These are phyloP conservation scores for Juglanconis juglandina DNA, from an alignment of 2,329 filamentous ascomycete species.

Conservation along the genomic window DNA sequence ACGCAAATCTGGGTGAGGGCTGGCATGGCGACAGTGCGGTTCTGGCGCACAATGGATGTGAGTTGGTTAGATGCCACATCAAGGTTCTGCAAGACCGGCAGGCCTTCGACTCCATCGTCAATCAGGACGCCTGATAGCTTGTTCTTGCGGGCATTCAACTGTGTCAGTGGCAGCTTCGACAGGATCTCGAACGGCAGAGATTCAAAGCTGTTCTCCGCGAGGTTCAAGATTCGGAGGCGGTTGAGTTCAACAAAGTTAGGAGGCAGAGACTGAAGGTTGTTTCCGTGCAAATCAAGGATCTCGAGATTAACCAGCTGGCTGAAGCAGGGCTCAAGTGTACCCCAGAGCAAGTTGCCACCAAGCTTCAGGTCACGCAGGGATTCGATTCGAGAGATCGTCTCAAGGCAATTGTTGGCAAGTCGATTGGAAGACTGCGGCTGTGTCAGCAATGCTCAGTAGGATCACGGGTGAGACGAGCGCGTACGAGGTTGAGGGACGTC, in stretches of 20 bases:
- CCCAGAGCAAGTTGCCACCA: constrained; percentile 71
- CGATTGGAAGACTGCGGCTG: constrained; percentile 69
- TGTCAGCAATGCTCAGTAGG: constrained; percentile 22
- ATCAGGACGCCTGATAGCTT: constrained; percentile 72
- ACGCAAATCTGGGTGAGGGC: constrained; percentile 70
- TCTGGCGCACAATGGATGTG: constrained; percentile 44
- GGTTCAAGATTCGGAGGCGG: constrained; percentile 70
- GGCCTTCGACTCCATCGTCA: constrained; percentile 51
- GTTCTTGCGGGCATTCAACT: constrained; percentile 75
- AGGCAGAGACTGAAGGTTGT: constrained; percentile 71
- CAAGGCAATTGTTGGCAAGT: constrained; percentile 67
- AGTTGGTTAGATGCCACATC: constrained; percentile 78
- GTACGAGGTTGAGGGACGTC: constrained; percentile 76
- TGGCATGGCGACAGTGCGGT: constrained; percentile 58
- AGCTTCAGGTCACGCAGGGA: constrained; percentile 77
- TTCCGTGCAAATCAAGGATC: constrained; percentile 75
- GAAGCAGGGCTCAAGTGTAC: constrained; percentile 62
- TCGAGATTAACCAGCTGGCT: constrained; percentile 67
- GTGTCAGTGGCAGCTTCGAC: constrained; percentile 64
- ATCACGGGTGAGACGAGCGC: constrained; percentile 25
- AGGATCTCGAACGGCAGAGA: constrained; percentile 68
- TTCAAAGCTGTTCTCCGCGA: constrained; percentile 75
- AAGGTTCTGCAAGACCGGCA: constrained; percentile 68
- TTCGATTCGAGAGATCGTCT: constrained; percentile 69
- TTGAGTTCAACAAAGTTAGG: constrained; percentile 62